phyloP scores from a whole-genome alignment of 495 filamentous ascomycete genomes.

The Xylaria nigripes region DNA sequence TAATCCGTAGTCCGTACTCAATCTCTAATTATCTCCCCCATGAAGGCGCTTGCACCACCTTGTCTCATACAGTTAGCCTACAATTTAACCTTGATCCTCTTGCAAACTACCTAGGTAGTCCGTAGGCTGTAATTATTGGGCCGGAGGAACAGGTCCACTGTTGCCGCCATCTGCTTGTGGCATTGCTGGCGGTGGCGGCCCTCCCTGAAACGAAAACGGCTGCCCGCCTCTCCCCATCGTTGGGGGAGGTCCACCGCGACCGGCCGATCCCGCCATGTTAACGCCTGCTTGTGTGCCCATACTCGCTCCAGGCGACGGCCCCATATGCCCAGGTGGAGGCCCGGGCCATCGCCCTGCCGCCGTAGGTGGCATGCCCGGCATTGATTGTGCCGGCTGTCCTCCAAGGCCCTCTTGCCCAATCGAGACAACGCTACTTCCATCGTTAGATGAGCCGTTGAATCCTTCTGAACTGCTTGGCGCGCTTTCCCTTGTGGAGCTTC shows the following conservation, averaged over 20 bases:
- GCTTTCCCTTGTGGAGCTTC: not conserved
- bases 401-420: not conserved
- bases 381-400: not conserved
- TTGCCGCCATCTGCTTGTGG: not conserved
- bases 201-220: conserved; percentile 2
- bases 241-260: conserved; percentile 13
- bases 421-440: not conserved
- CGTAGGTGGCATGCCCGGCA: conserved; percentile 5
- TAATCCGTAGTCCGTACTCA: too few species aligned
- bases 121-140: too few species aligned
- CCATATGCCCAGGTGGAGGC: not conserved
- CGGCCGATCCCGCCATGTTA: conserved; percentile 5
- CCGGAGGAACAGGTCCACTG: conserved; percentile 3
- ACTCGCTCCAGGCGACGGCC: not conserved
- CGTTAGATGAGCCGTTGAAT: not conserved
- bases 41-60: not conserved
- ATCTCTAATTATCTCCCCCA: too few species aligned
- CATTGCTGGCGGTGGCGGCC: not conserved
- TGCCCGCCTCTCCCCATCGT: conserved; percentile 12
- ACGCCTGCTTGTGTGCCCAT: not conserved
- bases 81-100: not conserved
- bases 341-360: not conserved
- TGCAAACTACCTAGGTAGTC: not conserved
- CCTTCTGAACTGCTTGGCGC: not conserved
- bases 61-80: too few species aligned